phyloP scores from a whole-genome alignment of 1,284 basidiomycete species.

The Sporisorium exsertum region DNA sequence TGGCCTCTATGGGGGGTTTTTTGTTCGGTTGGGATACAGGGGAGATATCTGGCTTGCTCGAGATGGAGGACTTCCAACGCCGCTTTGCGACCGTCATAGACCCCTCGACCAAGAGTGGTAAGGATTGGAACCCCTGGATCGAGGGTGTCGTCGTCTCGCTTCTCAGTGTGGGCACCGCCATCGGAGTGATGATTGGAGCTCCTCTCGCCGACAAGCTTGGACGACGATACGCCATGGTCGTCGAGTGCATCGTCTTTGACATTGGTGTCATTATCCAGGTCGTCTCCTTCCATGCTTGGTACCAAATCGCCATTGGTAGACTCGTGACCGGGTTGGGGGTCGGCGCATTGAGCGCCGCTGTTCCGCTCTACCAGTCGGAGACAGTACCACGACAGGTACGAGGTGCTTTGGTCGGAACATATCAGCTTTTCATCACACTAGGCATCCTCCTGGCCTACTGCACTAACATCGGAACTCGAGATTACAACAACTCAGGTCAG shows the following conservation, averaged over 20 bases:
- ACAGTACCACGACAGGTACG: conserved; percentile 81
- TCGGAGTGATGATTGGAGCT: conserved; percentile 65
- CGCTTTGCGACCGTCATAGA: conserved; percentile 73
- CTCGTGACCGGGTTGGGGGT: conserved; percentile 73
- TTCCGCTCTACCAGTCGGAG: conserved; percentile 82
- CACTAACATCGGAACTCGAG: conserved; percentile 63
- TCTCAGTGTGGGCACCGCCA: conserved; percentile 71
- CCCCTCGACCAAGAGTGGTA: conserved; percentile 17
- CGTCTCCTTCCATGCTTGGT: conserved; percentile 66
- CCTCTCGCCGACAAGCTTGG: conserved; percentile 77
- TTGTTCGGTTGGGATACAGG: conserved; percentile 79
- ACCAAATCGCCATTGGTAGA: conserved; percentile 75
- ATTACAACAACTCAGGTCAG: conserved; percentile 70
- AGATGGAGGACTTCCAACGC: conserved; percentile 79
- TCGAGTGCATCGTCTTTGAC: conserved; percentile 77
- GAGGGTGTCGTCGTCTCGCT: conserved; percentile 77
- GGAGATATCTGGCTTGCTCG: conserved; percentile 80
- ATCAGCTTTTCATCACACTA: conserved; percentile 72
- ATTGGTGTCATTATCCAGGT: conserved; percentile 77
- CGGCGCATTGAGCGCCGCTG: conserved; percentile 75
- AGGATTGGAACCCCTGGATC: conserved; percentile 63
- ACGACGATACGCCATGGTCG: conserved; percentile 78
- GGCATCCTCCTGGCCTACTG: conserved; percentile 81
- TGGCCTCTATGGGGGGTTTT: conserved; percentile 83
- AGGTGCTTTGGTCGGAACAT: conserved; percentile 78